These are phyloP conservation scores for Trametes punicea DNA, from an alignment of 768 basidiomycete species.

Conservation along the genomic window DNA sequence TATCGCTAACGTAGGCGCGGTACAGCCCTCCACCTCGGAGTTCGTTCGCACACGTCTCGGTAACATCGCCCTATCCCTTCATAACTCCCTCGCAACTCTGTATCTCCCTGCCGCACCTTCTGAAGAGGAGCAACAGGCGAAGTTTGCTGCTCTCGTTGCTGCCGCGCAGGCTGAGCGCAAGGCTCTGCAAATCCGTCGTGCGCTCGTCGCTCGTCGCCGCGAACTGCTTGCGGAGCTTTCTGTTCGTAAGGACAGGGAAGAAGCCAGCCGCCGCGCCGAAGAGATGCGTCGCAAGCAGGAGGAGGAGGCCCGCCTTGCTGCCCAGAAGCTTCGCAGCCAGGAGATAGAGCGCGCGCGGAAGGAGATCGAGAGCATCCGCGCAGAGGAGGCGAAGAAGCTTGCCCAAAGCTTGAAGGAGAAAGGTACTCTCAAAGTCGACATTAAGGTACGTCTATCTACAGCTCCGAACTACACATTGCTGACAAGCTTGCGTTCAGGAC, in stretches of 20 bases:
- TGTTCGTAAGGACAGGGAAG: constrained; percentile 86
- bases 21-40: constrained; percentile 72
- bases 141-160: constrained; percentile 55
- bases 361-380: constrained; percentile 75
- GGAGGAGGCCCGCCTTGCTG: constrained; percentile 56
- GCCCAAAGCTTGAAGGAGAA: constrained; percentile 80
- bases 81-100: constrained; percentile 62
- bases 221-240: constrained; percentile 83
- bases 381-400: constrained; percentile 85
- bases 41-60: constrained; percentile 77
- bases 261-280: constrained; percentile 76
- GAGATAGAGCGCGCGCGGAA: constrained; percentile 63
- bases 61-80: constrained; percentile 68
- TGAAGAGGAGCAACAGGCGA: constrained; percentile 56
- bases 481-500: constrained; percentile 44
- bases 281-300: constrained; percentile 61
- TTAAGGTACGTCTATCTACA: constrained; percentile 48
- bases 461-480: not conserved
- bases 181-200: constrained; percentile 70
- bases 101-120: constrained; percentile 42
- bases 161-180: constrained; percentile 74
- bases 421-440: constrained; percentile 68
- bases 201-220: constrained; percentile 79
- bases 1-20: constrained; percentile 35
- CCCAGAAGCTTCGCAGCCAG: constrained; percentile 60